Base-by-base conservation (phyloP, 2,329 filamentous ascomycete genomes). In the Dactylellina leptospora region DNA sequence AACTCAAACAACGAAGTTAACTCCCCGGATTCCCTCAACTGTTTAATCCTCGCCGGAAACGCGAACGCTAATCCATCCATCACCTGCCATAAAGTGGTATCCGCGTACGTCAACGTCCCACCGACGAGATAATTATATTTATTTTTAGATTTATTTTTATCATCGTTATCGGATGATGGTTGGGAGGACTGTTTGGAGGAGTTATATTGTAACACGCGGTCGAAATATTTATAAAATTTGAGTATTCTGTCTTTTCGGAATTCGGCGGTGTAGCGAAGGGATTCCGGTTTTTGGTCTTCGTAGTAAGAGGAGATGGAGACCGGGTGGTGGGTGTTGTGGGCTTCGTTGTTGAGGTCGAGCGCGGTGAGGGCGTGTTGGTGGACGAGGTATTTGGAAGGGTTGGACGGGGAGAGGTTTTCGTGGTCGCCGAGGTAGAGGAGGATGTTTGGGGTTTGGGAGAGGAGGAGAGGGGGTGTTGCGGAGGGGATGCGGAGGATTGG, bases 301-400 rank as follows among this genome's bases (percentile, higher is more conserved):
- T 92, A 93, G 78, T 88, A 89, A 3, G 84, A 78, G 0, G 79
- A 77, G 0, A 81, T 77, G 1, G 85, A 83, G 55, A 91, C 81
- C 0, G 90, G 90, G 77, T 93, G 90, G 78, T 93, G 90, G 23
- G 86, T 87, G 76, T 93, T 89, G 78, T 93, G 90, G 0, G 86
- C 79, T 80, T 93, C 90, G 75, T 88, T 87, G 76, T 85, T 85
- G 48, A 93, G 79, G 76, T 93, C 90, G 16, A 93, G 80, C 0
- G 89, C 87, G 2, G 90, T 92, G 68, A 92, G 79, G 0, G 84
- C 82, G 25, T 92, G 83, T 50, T 82, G 83, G 66, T 90, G 87
- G 73, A 91, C 81, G 61, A 84, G 83, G 74, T 85, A 88, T 47
- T 85, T 79, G n/a, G 38, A 42, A 9, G 38, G 8, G 1, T 81